A percentile compares a stretch with the other conserved stretches of the same genome.
These are phyloP conservation scores for Acanthochlamys bracteata DNA, from an alignment of 106 monocot genomes.

Conservation along the genomic window DNA sequence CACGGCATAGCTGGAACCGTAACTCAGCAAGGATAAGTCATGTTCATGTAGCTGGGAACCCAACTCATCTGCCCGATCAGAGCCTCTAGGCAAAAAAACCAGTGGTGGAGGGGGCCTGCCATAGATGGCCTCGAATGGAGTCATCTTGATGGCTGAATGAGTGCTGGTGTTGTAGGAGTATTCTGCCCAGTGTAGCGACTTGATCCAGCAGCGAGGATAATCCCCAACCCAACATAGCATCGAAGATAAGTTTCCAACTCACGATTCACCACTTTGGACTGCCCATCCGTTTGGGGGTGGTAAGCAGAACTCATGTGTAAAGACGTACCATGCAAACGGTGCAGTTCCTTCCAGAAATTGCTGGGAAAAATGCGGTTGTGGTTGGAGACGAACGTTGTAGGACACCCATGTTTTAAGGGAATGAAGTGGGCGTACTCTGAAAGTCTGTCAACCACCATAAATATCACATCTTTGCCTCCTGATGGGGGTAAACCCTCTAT, in stretches of 20 bases:
- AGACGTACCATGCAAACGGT: not conserved
- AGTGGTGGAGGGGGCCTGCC: not conserved
- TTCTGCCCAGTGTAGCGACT: not conserved
- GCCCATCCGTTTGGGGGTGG: not conserved
- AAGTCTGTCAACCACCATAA: not conserved
- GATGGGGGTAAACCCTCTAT: not conserved
- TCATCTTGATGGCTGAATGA: not conserved
- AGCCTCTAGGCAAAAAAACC: too few relatives aligned
- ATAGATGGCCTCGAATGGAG: constrained; percentile 1
- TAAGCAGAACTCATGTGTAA: not conserved
- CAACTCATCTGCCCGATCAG: too few relatives aligned
- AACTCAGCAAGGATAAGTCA: too few relatives aligned
- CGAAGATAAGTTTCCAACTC: not conserved
- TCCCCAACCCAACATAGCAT: too few relatives aligned
- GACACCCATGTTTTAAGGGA: not conserved
- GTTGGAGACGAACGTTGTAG: not conserved
- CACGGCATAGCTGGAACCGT: too few relatives aligned
- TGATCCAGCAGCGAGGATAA: too few relatives aligned
- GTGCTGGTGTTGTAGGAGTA: not conserved
- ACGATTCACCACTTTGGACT: not conserved
- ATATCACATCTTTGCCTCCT: not conserved
- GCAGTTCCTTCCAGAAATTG: not conserved
- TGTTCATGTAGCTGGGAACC: too few relatives aligned
- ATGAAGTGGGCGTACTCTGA: not conserved
- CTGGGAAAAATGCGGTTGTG: not conserved